Evolutionary conservation across 768 basidiomycete species (phyloP).

Genomic region (Mycena galericulata): DNA sequence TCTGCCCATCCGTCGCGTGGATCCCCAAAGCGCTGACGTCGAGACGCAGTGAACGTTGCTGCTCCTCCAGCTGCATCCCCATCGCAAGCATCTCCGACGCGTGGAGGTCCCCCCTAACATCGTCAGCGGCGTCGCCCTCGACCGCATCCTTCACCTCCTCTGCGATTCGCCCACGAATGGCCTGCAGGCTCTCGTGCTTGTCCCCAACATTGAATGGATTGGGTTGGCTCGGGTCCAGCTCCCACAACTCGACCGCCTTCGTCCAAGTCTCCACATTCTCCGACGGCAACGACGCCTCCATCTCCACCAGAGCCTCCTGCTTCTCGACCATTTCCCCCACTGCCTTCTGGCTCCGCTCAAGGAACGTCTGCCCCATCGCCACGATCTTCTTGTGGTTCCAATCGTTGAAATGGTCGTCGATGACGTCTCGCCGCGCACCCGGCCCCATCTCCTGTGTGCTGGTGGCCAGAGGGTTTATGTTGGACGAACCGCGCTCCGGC

Average conservation of each 20-base stretch:
- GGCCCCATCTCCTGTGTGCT: conserved; percentile 56
- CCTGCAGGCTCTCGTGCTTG: neutral
- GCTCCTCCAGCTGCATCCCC: conserved; percentile 13
- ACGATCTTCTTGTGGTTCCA: conserved; percentile 28
- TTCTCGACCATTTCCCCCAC: neutral
- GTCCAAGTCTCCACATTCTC: neutral
- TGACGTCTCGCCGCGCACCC: conserved; percentile 7
- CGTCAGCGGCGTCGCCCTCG: neutral
- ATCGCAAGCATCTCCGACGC: neutral
- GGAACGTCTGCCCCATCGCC: neutral
- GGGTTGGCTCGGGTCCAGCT: neutral
- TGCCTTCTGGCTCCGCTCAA: conserved; percentile 1
- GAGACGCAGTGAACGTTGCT: neutral
- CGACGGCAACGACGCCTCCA: neutral
- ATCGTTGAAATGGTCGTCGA: conserved; percentile 24
- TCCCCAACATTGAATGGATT: conserved; percentile 2
- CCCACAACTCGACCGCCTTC: conserved; percentile 7
- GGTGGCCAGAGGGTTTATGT: conserved; percentile 43
- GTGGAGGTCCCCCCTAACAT: neutral
- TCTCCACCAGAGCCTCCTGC: neutral
- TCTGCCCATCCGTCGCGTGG: conserved; percentile 28
- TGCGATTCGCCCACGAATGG: neutral
- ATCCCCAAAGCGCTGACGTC: conserved; percentile 16
- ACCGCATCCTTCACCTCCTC: neutral
- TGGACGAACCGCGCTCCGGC: conserved; percentile 45